Evolutionary conservation across 179 eudicot species (phyloP).

Genomic region (Amaranthus tricolor): DNA sequence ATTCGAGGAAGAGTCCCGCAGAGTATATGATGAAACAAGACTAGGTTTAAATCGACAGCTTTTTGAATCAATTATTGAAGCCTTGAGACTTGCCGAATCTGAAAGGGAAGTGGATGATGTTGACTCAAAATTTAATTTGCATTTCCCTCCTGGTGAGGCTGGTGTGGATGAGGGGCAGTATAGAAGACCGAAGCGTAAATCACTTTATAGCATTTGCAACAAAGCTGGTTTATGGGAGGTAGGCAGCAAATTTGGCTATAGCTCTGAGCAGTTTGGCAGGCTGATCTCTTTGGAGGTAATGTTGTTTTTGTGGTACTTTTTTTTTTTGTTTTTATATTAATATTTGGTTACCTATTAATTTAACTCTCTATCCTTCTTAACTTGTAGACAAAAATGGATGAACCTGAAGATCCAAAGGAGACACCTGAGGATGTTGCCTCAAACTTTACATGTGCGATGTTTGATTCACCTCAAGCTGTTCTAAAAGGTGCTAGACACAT

Average conservation of each 20-base stretch:
- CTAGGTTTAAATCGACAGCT: conserved; percentile 67
- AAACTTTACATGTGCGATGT: conserved; percentile 80
- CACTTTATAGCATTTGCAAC: conserved; percentile 69
- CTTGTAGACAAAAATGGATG: conserved; percentile 65
- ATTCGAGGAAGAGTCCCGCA: conserved; percentile 82
- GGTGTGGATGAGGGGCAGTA: conserved; percentile 81
- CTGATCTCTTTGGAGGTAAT: conserved; percentile 69
- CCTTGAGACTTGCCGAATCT: conserved; percentile 76
- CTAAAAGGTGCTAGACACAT: conserved; percentile 96
- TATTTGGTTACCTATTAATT: background rate
- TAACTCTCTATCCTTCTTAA: background rate
- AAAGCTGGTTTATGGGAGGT: conserved; percentile 99
- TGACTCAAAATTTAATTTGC: conserved; percentile 85
- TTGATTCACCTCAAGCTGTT: conserved; percentile 78
- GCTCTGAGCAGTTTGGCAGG: conserved; percentile 91
- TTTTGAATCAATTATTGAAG: conserved; percentile 69
- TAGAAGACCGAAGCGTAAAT: conserved; percentile 89
- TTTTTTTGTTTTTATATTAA: background rate
- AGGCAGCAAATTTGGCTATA: conserved; percentile 87
- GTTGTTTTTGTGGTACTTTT: conserved; percentile 30
- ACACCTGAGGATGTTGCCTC: conserved; percentile 94
- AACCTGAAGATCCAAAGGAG: conserved; percentile 88
- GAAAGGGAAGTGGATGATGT: conserved; percentile 98
- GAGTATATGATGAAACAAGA: conserved; percentile 82
- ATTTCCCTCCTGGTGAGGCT: conserved; percentile 93